These are phyloP conservation scores for Solanum sitiens DNA, from an alignment of 257 asterid species.

Conservation along the genomic window DNA sequence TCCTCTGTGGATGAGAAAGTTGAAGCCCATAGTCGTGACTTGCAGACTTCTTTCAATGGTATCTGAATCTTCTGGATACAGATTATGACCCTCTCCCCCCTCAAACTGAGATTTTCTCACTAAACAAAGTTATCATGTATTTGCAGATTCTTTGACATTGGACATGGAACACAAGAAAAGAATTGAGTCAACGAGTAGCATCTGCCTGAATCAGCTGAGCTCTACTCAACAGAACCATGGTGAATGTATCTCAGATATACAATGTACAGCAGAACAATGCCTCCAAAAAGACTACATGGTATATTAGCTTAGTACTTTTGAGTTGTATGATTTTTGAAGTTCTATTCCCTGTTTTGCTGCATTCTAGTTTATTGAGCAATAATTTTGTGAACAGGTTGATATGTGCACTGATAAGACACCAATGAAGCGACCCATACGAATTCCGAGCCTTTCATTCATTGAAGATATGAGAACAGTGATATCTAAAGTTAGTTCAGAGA, in stretches of 20 bases:
- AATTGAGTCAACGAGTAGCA: slow-evolving; percentile 19
- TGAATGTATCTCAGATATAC: slow-evolving; percentile 34
- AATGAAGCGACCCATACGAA: slow-evolving; percentile 29
- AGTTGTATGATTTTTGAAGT: neutral
- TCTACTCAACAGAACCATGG: slow-evolving; percentile 27
- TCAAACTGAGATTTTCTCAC: neutral
- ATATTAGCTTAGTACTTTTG: neutral
- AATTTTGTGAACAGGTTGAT: slow-evolving; percentile 40
- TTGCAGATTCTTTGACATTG: slow-evolving; percentile 46
- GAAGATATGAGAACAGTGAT: slow-evolving; percentile 54
- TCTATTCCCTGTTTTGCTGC: neutral
- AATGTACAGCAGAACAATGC: slow-evolving; percentile 45
- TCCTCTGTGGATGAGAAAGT: slow-evolving; percentile 28
- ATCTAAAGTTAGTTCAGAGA: slow-evolving; percentile 14
- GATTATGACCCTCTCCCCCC: neutral
- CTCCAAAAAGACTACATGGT: slow-evolving; percentile 59
- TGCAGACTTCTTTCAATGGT: slow-evolving; percentile 43
- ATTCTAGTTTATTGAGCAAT: neutral
- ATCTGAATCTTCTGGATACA: neutral
- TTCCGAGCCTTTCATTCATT: slow-evolving; percentile 50
- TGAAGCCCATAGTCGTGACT: slow-evolving; percentile 15
- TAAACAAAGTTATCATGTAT: neutral
- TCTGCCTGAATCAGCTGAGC: slow-evolving; percentile 37
- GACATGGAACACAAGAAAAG: slow-evolving; percentile 42
- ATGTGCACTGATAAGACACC: slow-evolving; percentile 40